Base-by-base conservation (phyloP, 2,329 filamentous ascomycete genomes). In the Coniochaeta sp. region DNA sequence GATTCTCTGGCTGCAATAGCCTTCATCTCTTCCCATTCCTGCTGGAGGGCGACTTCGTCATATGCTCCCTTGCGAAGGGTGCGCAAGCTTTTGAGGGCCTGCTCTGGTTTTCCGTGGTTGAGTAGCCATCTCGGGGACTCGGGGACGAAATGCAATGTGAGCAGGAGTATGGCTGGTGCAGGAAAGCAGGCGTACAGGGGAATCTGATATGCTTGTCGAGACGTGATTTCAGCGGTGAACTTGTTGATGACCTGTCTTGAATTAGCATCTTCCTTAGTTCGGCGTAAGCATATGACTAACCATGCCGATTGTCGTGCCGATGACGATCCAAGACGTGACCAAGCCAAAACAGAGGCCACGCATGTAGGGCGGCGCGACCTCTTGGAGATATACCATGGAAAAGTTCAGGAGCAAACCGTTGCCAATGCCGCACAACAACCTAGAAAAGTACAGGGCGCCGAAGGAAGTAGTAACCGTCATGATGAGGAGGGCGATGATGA, bases 331-430 rank as follows among this genome's bases (percentile, higher is more conserved):
- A 16, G 65, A 58, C 42, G 65, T 62, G 53, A 66, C 65, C 16
- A 53, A 52, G 7, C 62, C 53, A 68, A 75, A 49, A 72, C 77
- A 67, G 56, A 55, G 53, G 9, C 59, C 55, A 24, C 58, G 48
- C 52, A 61, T 60, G 51, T 57, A 51, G 51, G 63, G 61, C 13
- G 57, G 72, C 60, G 58, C 57, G 13, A 50, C 55, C 50, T 66
- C 63, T 53, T 68, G 65, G 50, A 67, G 63, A 53, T 68, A 67
- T 2, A 68, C 59, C 58, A 67, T 65, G 14, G 65, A 63, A 20
- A 63, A 81, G 1, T 76, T 79, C 76, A 81, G 78, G 60, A 80
- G 75, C 57, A 78, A 73, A 3, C 78, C 78, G 57, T 81, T 81
- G 6, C 77, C 75, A 5, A 82, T 53, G 3, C 79, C 79, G 51